Evolutionary conservation across 208 protist genomes (phyloP), one percentile per base, ranked within the genome.

Genomic region (Spongospora subterranea): DNA sequence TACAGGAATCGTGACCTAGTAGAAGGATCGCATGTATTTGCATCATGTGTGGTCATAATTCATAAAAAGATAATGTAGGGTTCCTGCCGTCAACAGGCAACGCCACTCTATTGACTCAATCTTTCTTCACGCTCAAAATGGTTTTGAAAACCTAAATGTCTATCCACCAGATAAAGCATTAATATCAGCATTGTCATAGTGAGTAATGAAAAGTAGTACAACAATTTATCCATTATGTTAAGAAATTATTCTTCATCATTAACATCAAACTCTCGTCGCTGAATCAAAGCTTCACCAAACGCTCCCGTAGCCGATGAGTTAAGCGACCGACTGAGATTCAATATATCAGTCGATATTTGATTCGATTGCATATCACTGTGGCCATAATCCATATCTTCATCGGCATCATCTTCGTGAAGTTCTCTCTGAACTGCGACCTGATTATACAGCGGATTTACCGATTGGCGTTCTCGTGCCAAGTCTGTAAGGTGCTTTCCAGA

Each of bases 391-490:
- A 6, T 6, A 43, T 82, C 71, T 20, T 43, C 71, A 35, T 82
- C 35, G 13, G 35, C 17, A 20, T 40, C 17, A 43, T 82, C 71
- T n/a, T 82, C 71, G n/a, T 82, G 6, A 43, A 6, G 17, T 20
- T 6, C 17, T 20, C 17, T 43, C 71, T 6, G 35, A 43, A 40
- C 17, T 20, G 40, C 71, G 13, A 82, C 71, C n/a, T 82, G 71
- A 43, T 82, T 82, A 43, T 82, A 82, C n/a, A 82, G n/a, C n/a
- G 71, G 71, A 43, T 82, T 82, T n/a, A 82, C 71, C n/a, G 71
- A 82, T 43, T 82, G 71, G 6, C 71, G 6, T n/a, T 82, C 71
- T 35, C 6, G n/a, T 35, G 71, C 71, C 71, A 82, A 40, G 13
- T 35, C 71, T 43, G 35, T 17, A 35, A n/a, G 11, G 6, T 17